Base-by-base conservation (phyloP, 768 basidiomycete genomes). In the Lactarius psammicola region DNA sequence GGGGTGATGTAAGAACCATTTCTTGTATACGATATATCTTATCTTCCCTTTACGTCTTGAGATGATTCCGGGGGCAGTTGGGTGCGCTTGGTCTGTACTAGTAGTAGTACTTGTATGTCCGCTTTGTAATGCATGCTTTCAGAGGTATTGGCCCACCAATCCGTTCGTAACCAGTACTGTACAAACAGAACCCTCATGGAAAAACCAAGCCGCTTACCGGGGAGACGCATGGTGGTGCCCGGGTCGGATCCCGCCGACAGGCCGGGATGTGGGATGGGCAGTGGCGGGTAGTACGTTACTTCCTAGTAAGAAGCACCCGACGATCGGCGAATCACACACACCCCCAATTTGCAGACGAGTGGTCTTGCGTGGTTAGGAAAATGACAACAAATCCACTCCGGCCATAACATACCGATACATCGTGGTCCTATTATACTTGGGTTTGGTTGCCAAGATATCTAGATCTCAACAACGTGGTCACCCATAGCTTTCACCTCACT, bases 121-220 rank as follows among this genome's bases (percentile, higher is more conserved):
- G 54, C 56, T 61, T 70, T 55, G 65, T 62, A 66, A 62, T 66
- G 5, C 49, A 53, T 42, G 49, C 42, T 58, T 30, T 56, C 40
- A 20, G 11, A 53, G 17, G n/a, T 51, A 26, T 51, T 51, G 49
- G n/a, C 44, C 20, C 20, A n/a, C 11, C 26, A 26, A 28, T 6
- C 11, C 15, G 49, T 51, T 51, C 26, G 15, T 51, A 15, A 23
- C 46, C 11, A 42, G 40, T 6, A 18, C 15, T 42, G 40, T 6
- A 42, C 40, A 42, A 11, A n/a, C 44, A 11, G 20, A 46, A 46
- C 8, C 44, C 4, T 4, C 11, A 2, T 23, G 49, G 13, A 51
- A 51, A 49, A 26, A 23, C 46, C 46, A 49, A 51, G 49, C 49
- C 10, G 49, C 23, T 49, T 49, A n/a, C n/a, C 10, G 23, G n/a